phyloP scores from a whole-genome alignment of 768 basidiomycete species.

The Trametes punicea region DNA sequence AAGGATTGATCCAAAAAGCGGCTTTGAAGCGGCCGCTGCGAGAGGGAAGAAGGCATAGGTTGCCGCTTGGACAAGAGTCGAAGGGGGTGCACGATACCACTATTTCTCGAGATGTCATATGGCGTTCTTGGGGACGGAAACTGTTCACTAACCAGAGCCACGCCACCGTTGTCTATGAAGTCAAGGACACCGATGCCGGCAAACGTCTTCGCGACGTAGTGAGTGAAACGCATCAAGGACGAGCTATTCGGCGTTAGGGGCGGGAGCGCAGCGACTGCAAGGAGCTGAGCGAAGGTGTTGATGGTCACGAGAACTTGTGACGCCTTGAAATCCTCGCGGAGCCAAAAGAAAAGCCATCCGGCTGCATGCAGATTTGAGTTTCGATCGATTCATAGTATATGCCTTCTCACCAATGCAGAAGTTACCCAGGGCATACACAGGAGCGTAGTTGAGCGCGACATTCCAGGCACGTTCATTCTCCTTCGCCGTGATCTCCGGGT shows the following conservation, averaged over 20 bases:
- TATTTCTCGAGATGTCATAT: neutral
- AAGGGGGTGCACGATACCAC: constrained; percentile 22
- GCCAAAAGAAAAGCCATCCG: constrained; percentile 33
- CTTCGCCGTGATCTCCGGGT: neutral
- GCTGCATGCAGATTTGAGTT: constrained; percentile 16
- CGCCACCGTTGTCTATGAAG: constrained; percentile 30
- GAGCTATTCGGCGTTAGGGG: constrained; percentile 28
- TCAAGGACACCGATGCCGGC: constrained; percentile 37
- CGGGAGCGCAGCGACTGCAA: constrained; percentile 34
- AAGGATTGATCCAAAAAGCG: constrained; percentile 24
- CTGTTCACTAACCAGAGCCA: constrained; percentile 21
- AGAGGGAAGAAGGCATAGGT: constrained; percentile 22
- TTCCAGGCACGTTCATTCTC: constrained; percentile 11
- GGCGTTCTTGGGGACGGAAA: neutral
- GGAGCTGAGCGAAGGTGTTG: constrained; percentile 37
- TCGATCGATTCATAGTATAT: neutral
- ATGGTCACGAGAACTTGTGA: constrained; percentile 32
- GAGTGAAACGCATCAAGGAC: constrained; percentile 32
- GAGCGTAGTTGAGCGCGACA: constrained; percentile 30
- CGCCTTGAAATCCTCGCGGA: constrained; percentile 23
- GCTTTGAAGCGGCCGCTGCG: constrained; percentile 19
- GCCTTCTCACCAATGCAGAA: constrained; percentile 31
- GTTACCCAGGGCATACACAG: constrained; percentile 32
- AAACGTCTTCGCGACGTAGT: constrained; percentile 41
- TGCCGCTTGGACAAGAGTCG: constrained; percentile 14